Evolutionary conservation across 257 asterid species (phyloP).

Genomic region (Plectranthus barbatus): DNA sequence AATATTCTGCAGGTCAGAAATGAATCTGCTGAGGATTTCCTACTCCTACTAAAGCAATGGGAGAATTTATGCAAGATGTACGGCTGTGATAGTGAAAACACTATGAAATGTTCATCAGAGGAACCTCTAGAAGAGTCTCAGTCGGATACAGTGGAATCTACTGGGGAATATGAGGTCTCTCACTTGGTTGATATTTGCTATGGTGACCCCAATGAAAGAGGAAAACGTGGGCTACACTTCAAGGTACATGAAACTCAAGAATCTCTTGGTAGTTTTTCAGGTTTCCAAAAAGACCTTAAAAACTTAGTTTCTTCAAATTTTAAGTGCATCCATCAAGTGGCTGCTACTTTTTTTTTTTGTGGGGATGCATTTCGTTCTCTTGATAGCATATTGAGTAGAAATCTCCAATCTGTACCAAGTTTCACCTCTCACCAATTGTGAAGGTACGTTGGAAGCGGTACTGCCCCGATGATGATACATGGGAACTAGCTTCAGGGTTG

Average conservation of each 20-base stretch:
- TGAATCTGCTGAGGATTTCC: constrained; percentile 70
- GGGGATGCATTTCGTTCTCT: too few relatives aligned
- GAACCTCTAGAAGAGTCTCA: constrained; percentile 19
- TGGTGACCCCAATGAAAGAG: constrained; percentile 58
- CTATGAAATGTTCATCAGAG: constrained; percentile 21
- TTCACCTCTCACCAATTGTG: background rate
- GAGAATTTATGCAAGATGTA: constrained; percentile 49
- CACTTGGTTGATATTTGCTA: constrained; percentile 53
- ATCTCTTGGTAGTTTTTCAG: background rate
- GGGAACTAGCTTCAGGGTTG: constrained; percentile 78
- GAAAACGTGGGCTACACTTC: constrained; percentile 54
- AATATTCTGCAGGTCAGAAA: constrained; percentile 60
- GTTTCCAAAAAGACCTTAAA: too few relatives aligned
- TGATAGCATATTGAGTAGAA: background rate
- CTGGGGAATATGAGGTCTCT: constrained; percentile 57
- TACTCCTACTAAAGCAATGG: constrained; percentile 70
- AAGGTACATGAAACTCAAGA: constrained; percentile 37
- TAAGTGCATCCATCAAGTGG: too few relatives aligned
- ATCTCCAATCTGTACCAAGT: too few relatives aligned
- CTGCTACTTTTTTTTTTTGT: too few relatives aligned
- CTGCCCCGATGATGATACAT: constrained; percentile 67
- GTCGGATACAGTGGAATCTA: constrained; percentile 26
- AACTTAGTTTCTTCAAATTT: too few relatives aligned
- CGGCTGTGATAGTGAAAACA: constrained; percentile 30
- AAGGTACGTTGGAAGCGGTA: constrained; percentile 96